A percentile compares a stretch with the other conserved stretches of the same genome.
These are phyloP conservation scores for Canavalia ensiformis DNA, from an alignment of 306 rosid species.

Conservation along the genomic window DNA sequence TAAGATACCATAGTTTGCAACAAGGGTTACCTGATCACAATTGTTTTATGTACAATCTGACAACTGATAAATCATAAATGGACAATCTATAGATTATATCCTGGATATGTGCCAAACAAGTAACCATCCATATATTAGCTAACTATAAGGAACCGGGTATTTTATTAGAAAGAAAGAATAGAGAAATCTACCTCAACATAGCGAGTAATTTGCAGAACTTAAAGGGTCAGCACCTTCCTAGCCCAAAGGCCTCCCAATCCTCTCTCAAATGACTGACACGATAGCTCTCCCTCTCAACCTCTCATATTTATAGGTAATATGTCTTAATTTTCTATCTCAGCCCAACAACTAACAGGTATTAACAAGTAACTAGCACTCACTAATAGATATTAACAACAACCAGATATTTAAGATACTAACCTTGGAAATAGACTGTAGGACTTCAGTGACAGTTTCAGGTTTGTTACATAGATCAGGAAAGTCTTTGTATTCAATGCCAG, in stretches of 20 bases:
- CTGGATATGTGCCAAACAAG: neutral
- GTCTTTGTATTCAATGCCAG: constrained; percentile 63
- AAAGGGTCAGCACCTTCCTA: neutral
- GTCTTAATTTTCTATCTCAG: neutral
- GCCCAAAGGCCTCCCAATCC: neutral
- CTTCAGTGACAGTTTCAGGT: constrained; percentile 73
- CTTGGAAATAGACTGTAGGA: constrained; percentile 80
- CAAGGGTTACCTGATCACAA: too few species aligned
- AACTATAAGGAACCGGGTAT: too few species aligned
- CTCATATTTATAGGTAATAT: neutral
- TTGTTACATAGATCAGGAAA: constrained; percentile 81
- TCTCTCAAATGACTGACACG: neutral
- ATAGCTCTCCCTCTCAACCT: neutral
- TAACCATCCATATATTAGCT: constrained; percentile 25
- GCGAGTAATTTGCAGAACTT: neutral
- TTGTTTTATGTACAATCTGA: too few species aligned
- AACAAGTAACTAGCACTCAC: constrained; percentile 11
- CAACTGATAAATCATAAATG: too few species aligned
- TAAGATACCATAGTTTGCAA: too few species aligned
- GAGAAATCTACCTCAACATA: neutral
- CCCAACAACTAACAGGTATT: neutral
- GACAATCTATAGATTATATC: too few species aligned
- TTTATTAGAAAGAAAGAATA: too few species aligned
- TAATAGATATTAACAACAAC: constrained; percentile 46
- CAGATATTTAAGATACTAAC: constrained; percentile 49